Conservation (phyloP, 208 protist genomes). For the Trichomonas vaginalis region DNA sequence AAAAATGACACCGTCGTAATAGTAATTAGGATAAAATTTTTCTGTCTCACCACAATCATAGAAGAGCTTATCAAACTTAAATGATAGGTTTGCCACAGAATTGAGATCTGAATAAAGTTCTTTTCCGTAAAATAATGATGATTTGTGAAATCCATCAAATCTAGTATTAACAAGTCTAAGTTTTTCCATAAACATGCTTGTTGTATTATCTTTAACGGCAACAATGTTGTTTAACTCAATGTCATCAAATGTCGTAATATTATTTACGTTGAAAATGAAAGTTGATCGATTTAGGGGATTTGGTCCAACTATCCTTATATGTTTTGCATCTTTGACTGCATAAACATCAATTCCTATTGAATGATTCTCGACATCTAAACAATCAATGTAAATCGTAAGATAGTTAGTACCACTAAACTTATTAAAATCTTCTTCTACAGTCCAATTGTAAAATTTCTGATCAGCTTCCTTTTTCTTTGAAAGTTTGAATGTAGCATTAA, state of each 20-base stretch:
- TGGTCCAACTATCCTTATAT: neutral
- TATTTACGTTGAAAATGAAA: neutral
- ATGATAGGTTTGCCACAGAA: neutral
- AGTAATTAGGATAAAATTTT: neutral
- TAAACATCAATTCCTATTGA: neutral
- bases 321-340: neutral
- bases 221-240: neutral
- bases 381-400: neutral
- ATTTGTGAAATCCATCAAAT: neutral
- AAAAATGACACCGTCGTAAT: neutral
- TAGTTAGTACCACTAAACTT: neutral
- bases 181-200: neutral
- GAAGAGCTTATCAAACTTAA: neutral
- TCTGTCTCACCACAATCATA: neutral
- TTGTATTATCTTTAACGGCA: neutral
- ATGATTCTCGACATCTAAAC: neutral
- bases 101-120: neutral
- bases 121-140: neutral
- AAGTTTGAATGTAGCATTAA: too few species aligned
- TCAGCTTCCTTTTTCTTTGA: too few species aligned
- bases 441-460: too few species aligned
- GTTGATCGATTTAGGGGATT: neutral
- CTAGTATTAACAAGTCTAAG: neutral
- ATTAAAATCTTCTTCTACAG: too few species aligned
- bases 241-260: neutral